phyloP scores from a whole-genome alignment of 164 flowering plant genomes.

The Vitis rotundifolia region DNA sequence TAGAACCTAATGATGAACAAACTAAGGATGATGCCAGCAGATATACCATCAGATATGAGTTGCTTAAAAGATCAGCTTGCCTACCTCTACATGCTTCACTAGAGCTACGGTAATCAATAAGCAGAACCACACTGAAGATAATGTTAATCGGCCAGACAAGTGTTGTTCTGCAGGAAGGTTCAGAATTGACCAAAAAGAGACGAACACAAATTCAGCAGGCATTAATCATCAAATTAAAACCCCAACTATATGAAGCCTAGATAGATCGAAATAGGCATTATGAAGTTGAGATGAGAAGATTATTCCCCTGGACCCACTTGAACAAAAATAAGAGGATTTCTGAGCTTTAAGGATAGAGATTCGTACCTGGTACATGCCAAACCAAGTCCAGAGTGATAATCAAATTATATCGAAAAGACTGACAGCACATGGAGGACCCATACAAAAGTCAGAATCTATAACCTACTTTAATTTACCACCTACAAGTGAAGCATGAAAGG shows the following conservation, averaged over 20 bases:
- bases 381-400: conserved; percentile 20
- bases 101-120: background rate
- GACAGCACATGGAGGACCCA: conserved; percentile 26
- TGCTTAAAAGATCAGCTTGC: no score
- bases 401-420: conserved; percentile 20
- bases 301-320: conserved; percentile 4
- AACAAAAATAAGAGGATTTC: conserved; percentile 3
- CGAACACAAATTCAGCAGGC: conserved; percentile 4
- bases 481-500: conserved; percentile 5
- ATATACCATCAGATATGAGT: no score
- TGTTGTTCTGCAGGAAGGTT: background rate
- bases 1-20: background rate
- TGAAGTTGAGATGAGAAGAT: background rate
- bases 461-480: conserved; percentile 8
- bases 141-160: conserved; percentile 1
- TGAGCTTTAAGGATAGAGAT: conserved; percentile 12
- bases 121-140: background rate
- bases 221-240: conserved; percentile 5
- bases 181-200: background rate
- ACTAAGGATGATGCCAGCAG: background rate
- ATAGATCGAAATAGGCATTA: conserved; percentile 7
- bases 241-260: conserved; percentile 7
- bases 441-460: conserved; percentile 13
- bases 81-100: no score
- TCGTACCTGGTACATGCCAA: conserved; percentile 12